Evolutionary conservation across 148 eudicot species (phyloP).

Genomic region (Camellia lanceoleosa): DNA sequence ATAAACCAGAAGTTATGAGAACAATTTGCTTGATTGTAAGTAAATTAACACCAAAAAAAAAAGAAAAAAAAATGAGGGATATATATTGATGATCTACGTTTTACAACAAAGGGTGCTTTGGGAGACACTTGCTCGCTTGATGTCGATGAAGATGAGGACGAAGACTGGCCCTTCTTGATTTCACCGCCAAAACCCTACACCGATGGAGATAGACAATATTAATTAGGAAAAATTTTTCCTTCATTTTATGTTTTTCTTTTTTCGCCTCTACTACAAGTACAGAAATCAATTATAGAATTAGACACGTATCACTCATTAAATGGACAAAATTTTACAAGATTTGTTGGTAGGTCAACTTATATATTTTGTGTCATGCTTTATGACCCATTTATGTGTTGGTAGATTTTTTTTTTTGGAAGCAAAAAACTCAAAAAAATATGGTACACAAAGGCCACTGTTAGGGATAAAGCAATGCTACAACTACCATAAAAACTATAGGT

Average conservation of each 20-base stretch:
- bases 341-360: no score
- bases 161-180: constrained; percentile 51
- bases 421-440: no score
- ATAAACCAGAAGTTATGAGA: background rate
- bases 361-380: no score
- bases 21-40: background rate
- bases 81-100: constrained; percentile 45
- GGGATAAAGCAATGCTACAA: no score
- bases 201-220: background rate
- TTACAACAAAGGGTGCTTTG: constrained; percentile 69
- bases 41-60: background rate
- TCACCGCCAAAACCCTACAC: constrained; percentile 32
- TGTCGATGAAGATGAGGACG: constrained; percentile 58
- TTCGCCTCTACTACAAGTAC: background rate
- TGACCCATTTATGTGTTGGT: no score
- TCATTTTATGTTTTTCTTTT: background rate
- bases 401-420: no score
- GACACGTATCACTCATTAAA: no score
- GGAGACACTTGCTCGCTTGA: constrained; percentile 68
- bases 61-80: background rate
- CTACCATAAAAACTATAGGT: background rate
- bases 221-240: background rate
- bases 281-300: no score
- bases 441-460: no score
- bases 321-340: no score